Evolutionary conservation across 1,139 yeast genomes (phyloP).

Genomic region (Blastobotrys malaysiensis): DNA sequence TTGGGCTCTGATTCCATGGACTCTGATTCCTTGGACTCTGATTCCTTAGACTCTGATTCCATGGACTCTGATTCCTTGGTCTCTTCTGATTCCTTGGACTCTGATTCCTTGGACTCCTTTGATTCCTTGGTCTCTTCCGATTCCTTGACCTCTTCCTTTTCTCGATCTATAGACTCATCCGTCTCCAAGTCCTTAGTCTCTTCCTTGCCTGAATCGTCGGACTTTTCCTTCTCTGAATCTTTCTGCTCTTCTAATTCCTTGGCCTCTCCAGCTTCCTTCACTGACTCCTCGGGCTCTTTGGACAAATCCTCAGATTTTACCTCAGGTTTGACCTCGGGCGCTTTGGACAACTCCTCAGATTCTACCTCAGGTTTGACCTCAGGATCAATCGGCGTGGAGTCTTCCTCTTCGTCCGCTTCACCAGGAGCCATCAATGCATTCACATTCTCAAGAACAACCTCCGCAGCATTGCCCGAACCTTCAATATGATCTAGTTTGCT

Average conservation of each 20-base stretch:
- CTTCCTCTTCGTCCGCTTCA: constrained; percentile 5
- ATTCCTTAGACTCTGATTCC: too few relatives aligned
- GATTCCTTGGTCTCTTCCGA: neutral
- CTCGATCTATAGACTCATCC: neutral
- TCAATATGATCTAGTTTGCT: constrained; percentile 54
- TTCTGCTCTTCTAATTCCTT: neutral
- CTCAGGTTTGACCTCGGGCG: constrained; percentile 6
- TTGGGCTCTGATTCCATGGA: too few relatives aligned
- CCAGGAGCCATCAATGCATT: constrained; percentile 42
- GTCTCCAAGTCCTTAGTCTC: too few relatives aligned
- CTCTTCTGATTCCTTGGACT: too few relatives aligned
- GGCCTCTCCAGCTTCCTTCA: neutral
- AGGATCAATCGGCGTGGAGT: constrained; percentile 5
- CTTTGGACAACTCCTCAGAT: constrained; percentile 2
- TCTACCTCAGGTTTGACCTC: constrained; percentile 4
- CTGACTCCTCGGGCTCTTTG: too few relatives aligned
- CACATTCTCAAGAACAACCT: constrained; percentile 60
- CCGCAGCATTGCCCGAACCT: constrained; percentile 64
- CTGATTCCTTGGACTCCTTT: too few relatives aligned
- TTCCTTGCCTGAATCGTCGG: too few relatives aligned
- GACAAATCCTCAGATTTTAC: constrained; percentile 6
- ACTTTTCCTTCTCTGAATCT: too few relatives aligned
- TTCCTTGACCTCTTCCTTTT: neutral
- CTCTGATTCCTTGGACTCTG: too few relatives aligned
- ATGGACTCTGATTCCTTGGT: too few relatives aligned